These are phyloP conservation scores for Oenanthe javanica DNA, from an alignment of 140 eudicot genomes.

Conservation along the genomic window DNA sequence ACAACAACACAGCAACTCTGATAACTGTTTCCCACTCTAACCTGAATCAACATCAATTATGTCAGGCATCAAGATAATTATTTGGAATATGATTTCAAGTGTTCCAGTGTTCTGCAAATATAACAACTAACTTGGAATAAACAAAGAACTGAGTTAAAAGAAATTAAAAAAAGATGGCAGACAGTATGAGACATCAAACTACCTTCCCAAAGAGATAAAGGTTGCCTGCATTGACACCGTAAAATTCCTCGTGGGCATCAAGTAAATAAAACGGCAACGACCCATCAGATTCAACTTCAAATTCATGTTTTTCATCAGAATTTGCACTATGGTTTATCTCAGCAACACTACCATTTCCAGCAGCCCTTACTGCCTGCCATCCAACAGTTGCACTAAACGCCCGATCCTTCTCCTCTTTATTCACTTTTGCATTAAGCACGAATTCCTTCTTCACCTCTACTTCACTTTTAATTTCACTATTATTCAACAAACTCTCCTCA, in stretches of 20 bases:
- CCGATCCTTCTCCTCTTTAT: constrained; percentile 52
- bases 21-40: constrained; percentile 67
- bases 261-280: constrained; percentile 75
- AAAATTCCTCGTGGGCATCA: constrained; percentile 82
- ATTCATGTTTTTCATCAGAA: constrained; percentile 50
- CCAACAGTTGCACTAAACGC: constrained; percentile 71
- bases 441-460: constrained; percentile 36
- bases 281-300: constrained; percentile 68
- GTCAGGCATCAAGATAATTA: constrained; percentile 23
- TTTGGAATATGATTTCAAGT: constrained; percentile 7
- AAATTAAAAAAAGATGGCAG: not conserved
- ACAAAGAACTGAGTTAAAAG: no score
- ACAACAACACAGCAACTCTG: constrained; percentile 93
- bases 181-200: constrained; percentile 5
- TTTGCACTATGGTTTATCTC: constrained; percentile 15
- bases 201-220: constrained; percentile 96
- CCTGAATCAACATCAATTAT: constrained; percentile 38
- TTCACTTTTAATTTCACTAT: constrained; percentile 38
- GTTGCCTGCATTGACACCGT: constrained; percentile 71
- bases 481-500: constrained; percentile 14
- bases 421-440: constrained; percentile 58
- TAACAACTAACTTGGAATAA: not conserved
- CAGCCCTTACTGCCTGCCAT: constrained; percentile 49
- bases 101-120: not conserved
- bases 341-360: constrained; percentile 19